Evolutionary conservation across 768 basidiomycete genomes (phyloP).

Genomic region (Calocybe cyanea): DNA sequence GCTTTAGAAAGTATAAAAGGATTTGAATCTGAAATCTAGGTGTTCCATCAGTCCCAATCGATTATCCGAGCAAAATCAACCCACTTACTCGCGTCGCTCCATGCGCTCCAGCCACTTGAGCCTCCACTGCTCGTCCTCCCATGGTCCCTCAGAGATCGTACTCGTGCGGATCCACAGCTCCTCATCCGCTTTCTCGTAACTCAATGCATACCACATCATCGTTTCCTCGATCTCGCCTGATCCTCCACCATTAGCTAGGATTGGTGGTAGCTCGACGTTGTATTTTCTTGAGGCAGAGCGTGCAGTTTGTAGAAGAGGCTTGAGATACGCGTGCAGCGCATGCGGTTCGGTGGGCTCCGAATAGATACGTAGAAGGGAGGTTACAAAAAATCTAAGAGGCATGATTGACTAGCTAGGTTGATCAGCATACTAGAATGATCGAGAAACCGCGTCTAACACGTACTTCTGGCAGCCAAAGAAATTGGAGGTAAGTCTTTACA

Average conservation of each 20-base stretch:
- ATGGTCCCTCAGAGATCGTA: slow-evolving; percentile 28
- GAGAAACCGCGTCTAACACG: slow-evolving; percentile 10
- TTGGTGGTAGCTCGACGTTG: slow-evolving; percentile 54
- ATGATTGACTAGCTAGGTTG: slow-evolving; percentile 55
- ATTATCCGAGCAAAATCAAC: neutral
- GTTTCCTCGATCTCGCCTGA: slow-evolving; percentile 63
- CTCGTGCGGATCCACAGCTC: slow-evolving; percentile 23
- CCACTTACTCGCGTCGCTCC: slow-evolving; percentile 62
- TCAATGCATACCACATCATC: slow-evolving; percentile 74
- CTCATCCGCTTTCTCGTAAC: slow-evolving; percentile 50
- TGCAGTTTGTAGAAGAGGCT: slow-evolving; percentile 61
- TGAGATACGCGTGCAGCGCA: slow-evolving; percentile 55
- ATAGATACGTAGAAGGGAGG: slow-evolving; percentile 51
- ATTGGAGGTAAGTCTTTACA: slow-evolving; percentile 66
- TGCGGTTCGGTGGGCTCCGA: slow-evolving; percentile 35
- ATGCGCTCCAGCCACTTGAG: slow-evolving; percentile 57
- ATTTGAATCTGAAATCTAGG: slow-evolving; percentile 73
- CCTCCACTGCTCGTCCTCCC: slow-evolving; percentile 53
- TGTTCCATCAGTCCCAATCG: neutral
- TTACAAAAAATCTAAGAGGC: slow-evolving; percentile 56
- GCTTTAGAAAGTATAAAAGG: slow-evolving; percentile 60
- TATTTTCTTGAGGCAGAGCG: slow-evolving; percentile 57
- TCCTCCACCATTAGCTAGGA: slow-evolving; percentile 56
- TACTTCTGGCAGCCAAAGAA: slow-evolving; percentile 77
- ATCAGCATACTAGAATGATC: neutral